Conservation (phyloP, 2,329 filamentous ascomycete species). For the Pseudocercospora fuligena region DNA sequence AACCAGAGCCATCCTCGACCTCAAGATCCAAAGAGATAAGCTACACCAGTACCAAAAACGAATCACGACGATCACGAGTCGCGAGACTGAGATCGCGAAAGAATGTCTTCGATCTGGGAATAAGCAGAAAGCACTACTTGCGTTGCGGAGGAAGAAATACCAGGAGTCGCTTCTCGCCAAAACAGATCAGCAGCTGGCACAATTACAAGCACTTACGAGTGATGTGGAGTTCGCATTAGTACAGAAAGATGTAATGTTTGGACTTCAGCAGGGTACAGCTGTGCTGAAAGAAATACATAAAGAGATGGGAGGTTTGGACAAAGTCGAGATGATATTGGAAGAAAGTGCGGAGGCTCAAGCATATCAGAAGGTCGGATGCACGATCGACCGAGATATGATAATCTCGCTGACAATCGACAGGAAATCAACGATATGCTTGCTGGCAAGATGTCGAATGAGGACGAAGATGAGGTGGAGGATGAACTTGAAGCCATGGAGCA, state of each 20-base stretch:
- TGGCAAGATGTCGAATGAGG: conserved; percentile 85
- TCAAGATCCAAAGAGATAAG: conserved; percentile 97
- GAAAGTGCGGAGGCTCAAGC: conserved; percentile 88
- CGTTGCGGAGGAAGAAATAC: conserved; percentile 93
- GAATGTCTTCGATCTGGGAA: conserved; percentile 81
- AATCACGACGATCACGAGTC: conserved; percentile 82
- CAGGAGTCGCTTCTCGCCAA: conserved; percentile 87
- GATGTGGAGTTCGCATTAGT: conserved; percentile 95
- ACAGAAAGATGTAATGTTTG: conserved; percentile 94
- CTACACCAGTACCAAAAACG: conserved; percentile 94
- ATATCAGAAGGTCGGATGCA: conserved; percentile 75
- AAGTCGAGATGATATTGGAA: conserved; percentile 92
- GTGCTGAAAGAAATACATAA: conserved; percentile 89
- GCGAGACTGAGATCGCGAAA: conserved; percentile 84
- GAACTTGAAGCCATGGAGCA: conserved; percentile 82
- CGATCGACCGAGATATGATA: not conserved
- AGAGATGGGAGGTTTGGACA: conserved; percentile 94
- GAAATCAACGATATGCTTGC: conserved; percentile 92
- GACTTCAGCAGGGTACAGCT: conserved; percentile 85
- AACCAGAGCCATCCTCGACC: conserved; percentile 87
- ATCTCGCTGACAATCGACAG: conserved; percentile 50
- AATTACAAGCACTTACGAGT: conserved; percentile 84
- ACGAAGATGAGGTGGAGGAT: conserved; percentile 97
- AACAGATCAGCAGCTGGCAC: conserved; percentile 91
- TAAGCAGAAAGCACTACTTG: conserved; percentile 80